Evolutionary conservation across 352 stramenopile genomes (phyloP), one percentile per base, ranked within the genome.

Genomic region (Globisporangium apiculatum): DNA sequence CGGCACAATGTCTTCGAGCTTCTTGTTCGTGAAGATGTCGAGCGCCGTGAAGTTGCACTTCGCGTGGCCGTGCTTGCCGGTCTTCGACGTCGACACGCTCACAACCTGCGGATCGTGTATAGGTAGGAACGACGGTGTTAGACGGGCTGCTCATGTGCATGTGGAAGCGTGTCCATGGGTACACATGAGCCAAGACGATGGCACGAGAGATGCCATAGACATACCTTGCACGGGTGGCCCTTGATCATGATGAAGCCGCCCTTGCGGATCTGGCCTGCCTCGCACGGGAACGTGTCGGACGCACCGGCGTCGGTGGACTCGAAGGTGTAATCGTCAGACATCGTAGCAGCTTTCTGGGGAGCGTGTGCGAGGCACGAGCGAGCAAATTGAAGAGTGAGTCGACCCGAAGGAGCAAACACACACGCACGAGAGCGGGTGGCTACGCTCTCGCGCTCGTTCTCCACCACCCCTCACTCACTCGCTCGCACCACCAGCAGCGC

Each of bases 11-110:
- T 99, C 97, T 76, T 99, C 97, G 64, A 97, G 91, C 93, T 99
- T 99, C 88, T 99, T 99, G 76, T 98, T 98, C 57, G 95, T 99
- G 91, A 99, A 99, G 79, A 99, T 99, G 84, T 99, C 97, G 41
- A 97, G 85, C 61, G 97, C 97, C 65, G 89, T 97, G 73, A 99
- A 99, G 91, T 99, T 99, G 71, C 95, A 98, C 90, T 99, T 99
- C 69, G 97, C 97, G 91, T 99, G 97, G 62, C 97, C 97, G 90
- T 99, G 97, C 95, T 99, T 99, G 83, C 97, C 97, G 61, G 97
- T 99, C 96, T 99, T 99, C 62, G 97, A 99, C 61, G 98, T 99
- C 67, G 97, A 99, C 65, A 99, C 97, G 71, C 75, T 96, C 55
- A 96, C 88, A 48, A 97, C 84, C 55, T 72, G 41, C 36, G 41